Evolutionary conservation across 805 yeast genomes (phyloP), one percentile per base, ranked within the genome.

Genomic region (Candida pseudofarinosa): DNA sequence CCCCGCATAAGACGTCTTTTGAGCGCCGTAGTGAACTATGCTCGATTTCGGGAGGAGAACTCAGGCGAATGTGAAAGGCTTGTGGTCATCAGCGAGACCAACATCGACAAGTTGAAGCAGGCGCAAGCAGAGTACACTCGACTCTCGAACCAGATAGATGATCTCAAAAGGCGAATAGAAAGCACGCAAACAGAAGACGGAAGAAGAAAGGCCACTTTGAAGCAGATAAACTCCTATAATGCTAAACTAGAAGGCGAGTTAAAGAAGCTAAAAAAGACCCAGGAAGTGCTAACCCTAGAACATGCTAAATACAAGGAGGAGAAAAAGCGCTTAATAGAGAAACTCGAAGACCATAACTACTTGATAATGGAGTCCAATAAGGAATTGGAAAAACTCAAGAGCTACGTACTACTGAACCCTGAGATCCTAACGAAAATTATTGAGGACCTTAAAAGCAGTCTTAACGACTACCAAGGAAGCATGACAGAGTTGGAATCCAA

Each of bases 1-100:
- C 62, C 59, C 32, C 69, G 95, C 44, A 71, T 79, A 1, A 67
- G 80, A 47, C 67, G 91, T 37, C 71, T 88, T 16, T 61, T 88
- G 19, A 87, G 95, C 57, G 93, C 93, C 0, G 80, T 88, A 39
- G 85, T 88, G 17, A 89, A 89, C 58, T 89, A 79, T 69, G 95
- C 95, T 1, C 67, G 91, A 43, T 88, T 85, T 55, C 74, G 95
- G 50, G 95, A 87, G 52, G 88, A 82, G 49, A 81, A 85, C 45
- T 76, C 82, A 58, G 73, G 70, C 18, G 89, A 84, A 50, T 81
- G 85, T 54, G 88, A 82, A 47, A 77, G 76, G 19, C 65, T 85
- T 19, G 78, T 83, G 20, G 65, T 72, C 4, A 67, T 71, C 36
- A 76, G 81, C 46, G 85, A 81, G 40, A 56, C 67, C 8, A 63